Evolutionary conservation across 2,329 filamentous ascomycete species (phyloP).

Genomic region (Rhexocercosporidium sp.): DNA sequence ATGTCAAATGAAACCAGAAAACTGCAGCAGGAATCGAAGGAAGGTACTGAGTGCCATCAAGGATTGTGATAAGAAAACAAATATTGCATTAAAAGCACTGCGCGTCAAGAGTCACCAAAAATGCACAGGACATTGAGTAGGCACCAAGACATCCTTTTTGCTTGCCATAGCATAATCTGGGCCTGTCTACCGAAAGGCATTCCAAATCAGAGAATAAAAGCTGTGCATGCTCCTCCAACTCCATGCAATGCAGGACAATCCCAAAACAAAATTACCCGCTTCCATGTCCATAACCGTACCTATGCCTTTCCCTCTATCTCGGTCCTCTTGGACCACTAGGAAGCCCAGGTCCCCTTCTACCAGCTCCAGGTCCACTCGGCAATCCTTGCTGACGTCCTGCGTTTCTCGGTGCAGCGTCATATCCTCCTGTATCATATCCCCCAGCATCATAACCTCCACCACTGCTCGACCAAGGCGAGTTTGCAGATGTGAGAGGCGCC

Average conservation of each 20-base stretch:
- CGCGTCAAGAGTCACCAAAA: background rate
- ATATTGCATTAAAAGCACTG: background rate
- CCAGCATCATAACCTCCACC: conserved; percentile 45
- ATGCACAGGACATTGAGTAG: background rate
- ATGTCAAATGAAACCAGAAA: background rate
- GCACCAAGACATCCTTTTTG: background rate
- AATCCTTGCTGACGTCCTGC: conserved; percentile 49
- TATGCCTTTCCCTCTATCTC: conserved; percentile 26
- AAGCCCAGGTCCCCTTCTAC: conserved; percentile 32
- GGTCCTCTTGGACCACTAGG: conserved; percentile 36
- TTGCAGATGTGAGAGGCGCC: conserved; percentile 11
- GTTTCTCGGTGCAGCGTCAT: conserved; percentile 38
- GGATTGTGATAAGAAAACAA: background rate
- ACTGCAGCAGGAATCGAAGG: background rate
- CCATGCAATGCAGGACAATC: conserved; percentile 15
- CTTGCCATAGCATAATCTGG: background rate
- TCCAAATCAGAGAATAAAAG: background rate
- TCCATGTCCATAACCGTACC: too few species aligned
- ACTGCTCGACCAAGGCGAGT: conserved; percentile 21
- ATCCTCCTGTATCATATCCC: conserved; percentile 43
- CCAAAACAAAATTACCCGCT: conserved; percentile 14
- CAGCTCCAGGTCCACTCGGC: conserved; percentile 49
- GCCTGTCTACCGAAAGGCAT: background rate
- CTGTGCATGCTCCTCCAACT: conserved; percentile 11
- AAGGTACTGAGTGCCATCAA: background rate